Base-by-base conservation (phyloP, 2,329 filamentous ascomycete species). In the Dendrostoma leiphaemia region DNA sequence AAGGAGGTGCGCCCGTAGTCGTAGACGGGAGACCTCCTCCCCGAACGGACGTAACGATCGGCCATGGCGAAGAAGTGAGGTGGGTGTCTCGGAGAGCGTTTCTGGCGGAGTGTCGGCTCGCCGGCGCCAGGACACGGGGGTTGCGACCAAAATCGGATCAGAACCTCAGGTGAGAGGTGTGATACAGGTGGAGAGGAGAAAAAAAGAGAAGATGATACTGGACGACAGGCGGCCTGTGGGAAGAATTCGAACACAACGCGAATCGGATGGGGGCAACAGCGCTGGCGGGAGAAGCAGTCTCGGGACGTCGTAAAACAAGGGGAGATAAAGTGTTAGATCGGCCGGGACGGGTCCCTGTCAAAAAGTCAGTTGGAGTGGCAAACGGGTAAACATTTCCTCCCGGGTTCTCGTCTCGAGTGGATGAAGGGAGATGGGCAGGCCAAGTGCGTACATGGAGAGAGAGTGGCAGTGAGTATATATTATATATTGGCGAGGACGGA, bases 1-100 rank as follows among this genome's bases (percentile, higher is more conserved):
- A 84, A 67, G 26, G 80, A 83, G 46, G 78, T 68, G 54, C 81
- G 76, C 53, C 77, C 80, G 45, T 80, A 78, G 61, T 77, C 79
- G 65, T 69, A 69, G 9, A 69, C 64, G 3, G 65, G 65, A 53
- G 79, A 75, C 58, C 77, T 72, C 54, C 73, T 72, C 56, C 75
- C 67, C 48, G 69, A 66, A 48, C 67, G 53, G 51, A 74, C 73
- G 64, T 77, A 75, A 59, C 76, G 74, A 63, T 80, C 77, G 49
- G 72, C 64, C 79, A 82, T 82, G 40, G 58, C 69, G 65, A 29
- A n/a, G n/a, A 17, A 31, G 10, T 13, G n/a, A 29, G 62, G 9
- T 19, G 21, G 53, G 29, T 13, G 41, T 21, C 4, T 3, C 24
- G 9, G 35, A 45, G 29, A 5, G 37, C 48, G 24, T 7, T 37